Evolutionary conservation across 2,329 filamentous ascomycete genomes (phyloP), one percentile per base, ranked within the genome.

Genomic region (Drechslera avenae): DNA sequence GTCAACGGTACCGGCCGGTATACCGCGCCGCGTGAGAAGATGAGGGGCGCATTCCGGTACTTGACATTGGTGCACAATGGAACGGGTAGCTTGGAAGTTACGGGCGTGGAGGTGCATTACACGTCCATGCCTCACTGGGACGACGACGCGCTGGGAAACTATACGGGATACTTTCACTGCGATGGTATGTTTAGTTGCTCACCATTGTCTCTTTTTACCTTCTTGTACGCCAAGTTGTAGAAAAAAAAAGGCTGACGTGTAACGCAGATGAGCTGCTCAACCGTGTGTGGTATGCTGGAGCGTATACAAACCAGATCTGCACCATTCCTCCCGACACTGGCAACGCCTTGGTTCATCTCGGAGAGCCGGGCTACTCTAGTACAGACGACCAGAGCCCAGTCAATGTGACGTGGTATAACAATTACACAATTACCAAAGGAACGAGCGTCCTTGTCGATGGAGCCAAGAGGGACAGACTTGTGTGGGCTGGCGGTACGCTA

Each of bases 401-500:
- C 3, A 70, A 73, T 32, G 65, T 71, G 12, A 68, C 70, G 1
- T 78, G 75, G 75, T 76, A 73, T 23, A 64, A 68, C 54, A 77
- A 77, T 39, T 68, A 62, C 17, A 77, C 76, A 0, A 75, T 77
- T 36, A 69, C 74, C 0, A 73, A 74, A n/a, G 73, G 74, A 0
- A 67, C 57, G 0, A 72, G 68, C 13, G 63, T 65, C 3, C 54
- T 77, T 7, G 71, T 74, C 1, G 83, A 86, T 62, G 83, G 83
- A 12, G 81, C 81, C 1, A 86, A 86, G 63, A 75, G 83, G 26
- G 83, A 86, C 59, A 76, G 82, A 7, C 72, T 83, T 14, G 79
- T 86, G 2, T 86, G 83, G 83, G 79, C 83, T 9, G 84, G 84
- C 1, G 69, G 66, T 68, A 59, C 30, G 60, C 50, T 33, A 3